These are phyloP conservation scores for Schizochytrium sp. DNA, from an alignment of 108 stramenopile genomes.

Conservation along the genomic window DNA sequence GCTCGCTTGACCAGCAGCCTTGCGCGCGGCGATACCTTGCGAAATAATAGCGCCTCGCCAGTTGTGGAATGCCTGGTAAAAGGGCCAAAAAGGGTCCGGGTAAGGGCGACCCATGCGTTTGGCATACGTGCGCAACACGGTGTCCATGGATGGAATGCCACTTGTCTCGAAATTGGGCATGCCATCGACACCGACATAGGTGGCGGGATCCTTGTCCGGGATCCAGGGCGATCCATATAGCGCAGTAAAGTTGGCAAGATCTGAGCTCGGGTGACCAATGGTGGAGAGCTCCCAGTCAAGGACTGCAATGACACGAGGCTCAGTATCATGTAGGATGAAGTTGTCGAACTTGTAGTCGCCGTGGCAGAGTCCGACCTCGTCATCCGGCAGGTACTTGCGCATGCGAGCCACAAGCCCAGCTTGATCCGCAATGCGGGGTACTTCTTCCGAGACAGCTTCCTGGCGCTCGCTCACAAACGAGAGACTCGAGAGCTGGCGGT, in stretches of 20 bases:
- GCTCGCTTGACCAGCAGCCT: constrained; percentile 18
- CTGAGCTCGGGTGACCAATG: constrained; percentile 77
- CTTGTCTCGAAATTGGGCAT: constrained; percentile 43
- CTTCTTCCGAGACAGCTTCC: background rate
- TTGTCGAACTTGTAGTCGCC: constrained; percentile 96
- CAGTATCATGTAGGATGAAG: constrained; percentile 76
- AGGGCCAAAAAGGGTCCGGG: constrained; percentile 26
- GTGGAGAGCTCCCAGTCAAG: constrained; percentile 94
- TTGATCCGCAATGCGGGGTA: background rate
- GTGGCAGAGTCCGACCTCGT: constrained; percentile 67
- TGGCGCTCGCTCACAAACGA: background rate
- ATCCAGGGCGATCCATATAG: background rate
- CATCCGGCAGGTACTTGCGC: constrained; percentile 35
- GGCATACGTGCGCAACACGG: background rate
- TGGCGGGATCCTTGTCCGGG: background rate
- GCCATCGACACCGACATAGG: constrained; percentile 20
- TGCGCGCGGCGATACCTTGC: constrained; percentile 81
- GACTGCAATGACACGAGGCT: constrained; percentile 75
- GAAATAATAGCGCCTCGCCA: constrained; percentile 91
- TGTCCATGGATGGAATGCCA: constrained; percentile 25
- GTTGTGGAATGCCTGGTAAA: constrained; percentile 71
- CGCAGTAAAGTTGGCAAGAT: constrained; percentile 71
- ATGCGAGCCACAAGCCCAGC: background rate
- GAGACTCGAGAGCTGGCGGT: background rate
- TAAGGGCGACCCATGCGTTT: background rate